Conservation (phyloP, 495 filamentous ascomycete species). For the Annulohypoxylon moriforme region DNA sequence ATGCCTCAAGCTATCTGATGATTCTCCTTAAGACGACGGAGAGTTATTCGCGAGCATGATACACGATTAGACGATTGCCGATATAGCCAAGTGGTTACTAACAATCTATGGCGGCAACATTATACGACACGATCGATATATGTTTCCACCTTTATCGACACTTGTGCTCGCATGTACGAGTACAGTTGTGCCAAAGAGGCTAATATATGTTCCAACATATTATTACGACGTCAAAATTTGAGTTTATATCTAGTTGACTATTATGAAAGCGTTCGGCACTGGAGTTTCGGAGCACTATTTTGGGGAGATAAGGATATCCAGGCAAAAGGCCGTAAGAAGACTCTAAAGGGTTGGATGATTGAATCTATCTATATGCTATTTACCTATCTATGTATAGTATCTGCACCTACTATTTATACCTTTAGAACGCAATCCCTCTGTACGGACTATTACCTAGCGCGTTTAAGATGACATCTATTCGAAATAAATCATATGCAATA, state of each 20-base stretch:
- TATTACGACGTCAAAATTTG: background rate
- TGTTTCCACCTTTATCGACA: background rate
- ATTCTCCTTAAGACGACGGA: slow-evolving; percentile 15
- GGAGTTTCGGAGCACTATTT: background rate
- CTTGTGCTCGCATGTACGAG: background rate
- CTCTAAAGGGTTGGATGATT: background rate
- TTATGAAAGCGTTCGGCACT: background rate
- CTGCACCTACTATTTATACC: background rate
- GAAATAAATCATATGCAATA: background rate
- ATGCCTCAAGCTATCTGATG: slow-evolving; percentile 25
- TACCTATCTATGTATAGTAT: slow-evolving; percentile 3
- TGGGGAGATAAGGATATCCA: background rate
- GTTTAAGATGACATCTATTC: background rate
- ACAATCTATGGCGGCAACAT: background rate
- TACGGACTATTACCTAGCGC: background rate
- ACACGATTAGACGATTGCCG: background rate
- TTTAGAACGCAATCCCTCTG: background rate
- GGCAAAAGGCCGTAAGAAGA: background rate
- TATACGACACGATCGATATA: background rate
- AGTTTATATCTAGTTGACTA: background rate
- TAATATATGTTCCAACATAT: background rate
- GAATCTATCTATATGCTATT: background rate
- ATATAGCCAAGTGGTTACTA: background rate
- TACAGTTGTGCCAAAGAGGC: background rate
- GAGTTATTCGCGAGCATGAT: background rate